A percentile compares a stretch with the other conserved stretches of the same genome.
These are phyloP conservation scores for Gaertneriomyces sp. DNA, from an alignment of 192 early-diverging fungal species.

Conservation along the genomic window DNA sequence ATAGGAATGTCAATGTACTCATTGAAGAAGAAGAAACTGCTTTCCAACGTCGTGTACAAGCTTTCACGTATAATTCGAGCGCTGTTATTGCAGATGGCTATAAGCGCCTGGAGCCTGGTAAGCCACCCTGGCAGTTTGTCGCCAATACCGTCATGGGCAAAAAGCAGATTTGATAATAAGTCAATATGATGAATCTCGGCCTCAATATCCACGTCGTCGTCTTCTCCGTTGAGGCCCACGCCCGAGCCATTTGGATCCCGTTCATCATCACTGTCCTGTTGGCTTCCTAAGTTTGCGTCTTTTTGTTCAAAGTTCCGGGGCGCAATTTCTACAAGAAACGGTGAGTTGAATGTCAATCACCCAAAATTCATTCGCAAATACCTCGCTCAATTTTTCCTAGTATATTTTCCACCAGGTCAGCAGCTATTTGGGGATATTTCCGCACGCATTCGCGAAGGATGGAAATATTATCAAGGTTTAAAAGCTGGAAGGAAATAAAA, in stretches of 20 bases:
- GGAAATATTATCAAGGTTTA: conserved; percentile 42
- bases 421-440: conserved; percentile 38
- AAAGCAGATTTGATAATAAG: conserved; percentile 48
- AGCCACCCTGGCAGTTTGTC: conserved; percentile 37
- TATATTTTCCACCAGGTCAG: conserved; percentile 31
- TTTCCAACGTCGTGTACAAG: conserved; percentile 48
- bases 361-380: not conserved
- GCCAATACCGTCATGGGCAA: conserved; percentile 45
- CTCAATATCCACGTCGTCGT: conserved; percentile 42
- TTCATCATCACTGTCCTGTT: not conserved
- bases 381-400: conserved; percentile 23
- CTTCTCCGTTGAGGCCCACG: conserved; percentile 6
- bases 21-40: conserved; percentile 55
- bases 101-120: conserved; percentile 38
- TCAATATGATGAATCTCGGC: conserved; percentile 43
- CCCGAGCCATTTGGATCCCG: not conserved
- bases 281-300: not conserved
- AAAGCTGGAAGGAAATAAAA: conserved; percentile 20
- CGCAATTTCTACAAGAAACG: too few species aligned
- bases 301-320: not conserved
- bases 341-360: too few species aligned
- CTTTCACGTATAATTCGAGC: conserved; percentile 41
- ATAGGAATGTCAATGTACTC: conserved; percentile 57
- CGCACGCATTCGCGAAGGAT: conserved; percentile 46
- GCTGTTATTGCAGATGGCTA: conserved; percentile 32